phyloP scores from a whole-genome alignment of 441 rosid species.

The Isatis lusitanica region DNA sequence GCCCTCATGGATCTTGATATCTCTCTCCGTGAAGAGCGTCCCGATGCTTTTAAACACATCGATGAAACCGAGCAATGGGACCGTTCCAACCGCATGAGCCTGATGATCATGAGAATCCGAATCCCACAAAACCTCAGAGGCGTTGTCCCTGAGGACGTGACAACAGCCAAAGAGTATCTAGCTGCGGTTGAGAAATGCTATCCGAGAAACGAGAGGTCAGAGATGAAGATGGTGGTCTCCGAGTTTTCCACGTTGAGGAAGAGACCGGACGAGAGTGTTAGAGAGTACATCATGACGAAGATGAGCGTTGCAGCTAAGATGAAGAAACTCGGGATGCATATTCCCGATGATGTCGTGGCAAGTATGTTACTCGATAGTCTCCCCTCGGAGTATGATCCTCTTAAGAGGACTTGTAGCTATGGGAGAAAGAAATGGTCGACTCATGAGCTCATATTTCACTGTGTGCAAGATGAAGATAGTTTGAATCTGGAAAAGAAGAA shows the following conservation, averaged over 20 bases:
- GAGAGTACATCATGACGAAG: conserved; percentile 13
- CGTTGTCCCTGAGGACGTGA: conserved; percentile 22
- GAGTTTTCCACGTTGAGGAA: neutral
- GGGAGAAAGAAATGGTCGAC: neutral
- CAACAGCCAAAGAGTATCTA: conserved; percentile 8
- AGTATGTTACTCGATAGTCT: neutral
- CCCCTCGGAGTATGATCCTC: conserved; percentile 6
- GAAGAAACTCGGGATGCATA: conserved; percentile 12
- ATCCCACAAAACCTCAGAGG: conserved; percentile 9
- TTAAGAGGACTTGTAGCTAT: neutral
- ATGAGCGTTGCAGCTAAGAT: conserved; percentile 13
- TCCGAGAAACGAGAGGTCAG: neutral
- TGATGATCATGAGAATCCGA: conserved; percentile 18
- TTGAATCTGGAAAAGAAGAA: neutral
- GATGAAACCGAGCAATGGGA: conserved; percentile 15
- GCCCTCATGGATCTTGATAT: conserved; percentile 31
- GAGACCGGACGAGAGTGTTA: neutral
- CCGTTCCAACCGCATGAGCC: conserved; percentile 23
- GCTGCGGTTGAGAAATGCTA: conserved; percentile 22
- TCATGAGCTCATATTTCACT: conserved; percentile 23
- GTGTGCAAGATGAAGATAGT: conserved; percentile 7
- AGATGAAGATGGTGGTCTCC: neutral
- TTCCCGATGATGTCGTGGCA: neutral
- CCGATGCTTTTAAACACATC: neutral
- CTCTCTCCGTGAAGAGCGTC: conserved; percentile 24